Evolutionary conservation across 2,329 filamentous ascomycete genomes (phyloP).

Genomic region (Metarhizium humberi): DNA sequence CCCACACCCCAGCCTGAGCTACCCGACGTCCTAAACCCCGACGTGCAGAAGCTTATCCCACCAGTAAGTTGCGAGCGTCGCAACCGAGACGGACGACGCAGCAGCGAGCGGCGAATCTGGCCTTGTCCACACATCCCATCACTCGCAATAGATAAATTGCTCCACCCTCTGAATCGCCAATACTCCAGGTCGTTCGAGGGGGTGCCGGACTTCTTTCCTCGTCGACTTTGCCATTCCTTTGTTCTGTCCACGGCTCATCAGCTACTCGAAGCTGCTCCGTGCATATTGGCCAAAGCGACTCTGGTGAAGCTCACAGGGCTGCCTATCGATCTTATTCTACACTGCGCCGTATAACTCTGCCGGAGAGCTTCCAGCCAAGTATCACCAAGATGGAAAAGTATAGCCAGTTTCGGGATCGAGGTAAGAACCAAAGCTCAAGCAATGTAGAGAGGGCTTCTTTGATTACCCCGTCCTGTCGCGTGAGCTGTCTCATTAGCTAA

Average conservation of each 20-base stretch:
- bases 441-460: not conserved
- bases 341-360: not conserved
- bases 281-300: not conserved
- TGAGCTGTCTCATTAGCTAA: not conserved
- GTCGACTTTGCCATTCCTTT: not conserved
- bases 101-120: not conserved
- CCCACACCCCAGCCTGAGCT: not conserved
- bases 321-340: not conserved
- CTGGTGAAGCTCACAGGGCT: not conserved
- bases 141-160: not conserved
- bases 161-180: not conserved
- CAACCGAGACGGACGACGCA: not conserved
- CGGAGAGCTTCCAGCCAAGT: not conserved
- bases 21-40: not conserved
- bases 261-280: not conserved
- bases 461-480: too few species aligned
- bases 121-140: not conserved
- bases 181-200: not conserved
- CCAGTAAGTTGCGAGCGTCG: not conserved
- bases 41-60: not conserved
- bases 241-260: not conserved
- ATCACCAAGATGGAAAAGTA: constrained; percentile 72
- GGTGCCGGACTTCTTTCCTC: not conserved
- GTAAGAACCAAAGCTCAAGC: constrained; percentile 33
- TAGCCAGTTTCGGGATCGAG: constrained; percentile 85